Percentiles rank a stretch among this genome's conserved stretches.
Conservation (phyloP, 441 rosid species). For the Gossypium schwendimanii region DNA sequence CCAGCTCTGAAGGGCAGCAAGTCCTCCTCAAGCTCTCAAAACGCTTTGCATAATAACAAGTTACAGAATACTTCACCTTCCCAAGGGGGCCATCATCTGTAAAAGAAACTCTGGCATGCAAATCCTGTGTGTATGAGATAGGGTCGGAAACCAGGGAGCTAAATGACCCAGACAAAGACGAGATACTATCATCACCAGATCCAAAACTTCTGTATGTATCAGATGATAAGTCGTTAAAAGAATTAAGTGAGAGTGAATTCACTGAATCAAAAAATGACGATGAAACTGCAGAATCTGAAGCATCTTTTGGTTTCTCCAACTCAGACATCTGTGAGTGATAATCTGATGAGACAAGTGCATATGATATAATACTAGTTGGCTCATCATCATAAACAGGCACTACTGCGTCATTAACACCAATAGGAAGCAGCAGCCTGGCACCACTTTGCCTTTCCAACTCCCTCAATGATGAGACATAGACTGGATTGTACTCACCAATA, state of each 20-base stretch:
- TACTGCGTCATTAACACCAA: slow-evolving; percentile 42
- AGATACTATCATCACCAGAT: slow-evolving; percentile 41
- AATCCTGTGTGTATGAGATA: slow-evolving; percentile 37
- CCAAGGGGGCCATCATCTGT: slow-evolving; percentile 55
- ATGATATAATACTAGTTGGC: slow-evolving; percentile 57
- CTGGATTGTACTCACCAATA: slow-evolving; percentile 42
- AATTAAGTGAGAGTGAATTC: slow-evolving; percentile 38
- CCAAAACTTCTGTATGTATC: slow-evolving; percentile 48
- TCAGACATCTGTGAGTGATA: slow-evolving; percentile 46
- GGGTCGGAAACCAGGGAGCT: slow-evolving; percentile 50
- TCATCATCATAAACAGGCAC: slow-evolving; percentile 60
- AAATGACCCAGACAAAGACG: slow-evolving; percentile 37
- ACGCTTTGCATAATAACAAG: slow-evolving; percentile 63
- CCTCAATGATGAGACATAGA: slow-evolving; percentile 38
- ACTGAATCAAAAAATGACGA: slow-evolving; percentile 42
- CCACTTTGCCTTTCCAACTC: slow-evolving; percentile 46
- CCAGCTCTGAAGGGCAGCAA: slow-evolving; percentile 61
- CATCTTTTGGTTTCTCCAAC: slow-evolving; percentile 52
- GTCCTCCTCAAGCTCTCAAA: slow-evolving; percentile 68
- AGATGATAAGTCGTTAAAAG: slow-evolving; percentile 41
- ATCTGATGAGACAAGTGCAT: slow-evolving; percentile 47
- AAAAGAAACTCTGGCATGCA: slow-evolving; percentile 54
- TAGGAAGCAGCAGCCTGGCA: slow-evolving; percentile 50
- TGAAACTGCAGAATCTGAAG: slow-evolving; percentile 38
- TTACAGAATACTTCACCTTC: slow-evolving; percentile 53